Evolutionary conservation across 441 rosid species (phyloP).

Genomic region (Hura crepitans): DNA sequence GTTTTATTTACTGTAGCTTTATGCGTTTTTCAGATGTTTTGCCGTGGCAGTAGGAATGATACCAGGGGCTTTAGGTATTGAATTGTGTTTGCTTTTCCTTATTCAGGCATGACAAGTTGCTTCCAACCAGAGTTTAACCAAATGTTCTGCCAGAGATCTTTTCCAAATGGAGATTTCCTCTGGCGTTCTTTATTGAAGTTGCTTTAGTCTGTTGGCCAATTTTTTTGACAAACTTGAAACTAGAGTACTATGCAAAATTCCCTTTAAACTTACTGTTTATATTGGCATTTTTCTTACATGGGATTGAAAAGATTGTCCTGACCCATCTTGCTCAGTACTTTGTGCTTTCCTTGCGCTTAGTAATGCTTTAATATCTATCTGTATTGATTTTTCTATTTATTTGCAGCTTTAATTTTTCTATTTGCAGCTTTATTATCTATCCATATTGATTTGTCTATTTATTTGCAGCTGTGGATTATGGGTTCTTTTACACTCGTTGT

Average conservation of each 20-base stretch:
- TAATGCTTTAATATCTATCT: too few species aligned
- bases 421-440: background rate
- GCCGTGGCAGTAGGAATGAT: constrained; percentile 94
- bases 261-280: background rate
- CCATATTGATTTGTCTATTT: background rate
- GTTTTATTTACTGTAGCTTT: background rate
- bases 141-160: background rate
- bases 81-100: constrained; percentile 16
- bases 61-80: constrained; percentile 97
- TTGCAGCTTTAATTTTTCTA: constrained; percentile 77
- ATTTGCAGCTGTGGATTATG: constrained; percentile 91
- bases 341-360: too few species aligned
- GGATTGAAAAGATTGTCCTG: background rate
- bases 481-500: constrained; percentile 91
- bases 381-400: background rate
- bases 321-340: too few species aligned
- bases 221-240: background rate
- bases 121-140: background rate
- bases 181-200: background rate
- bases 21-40: constrained; percentile 69
- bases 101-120: constrained; percentile 2
- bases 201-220: background rate
- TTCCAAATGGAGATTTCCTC: background rate
- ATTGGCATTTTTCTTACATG: background rate
- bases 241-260: background rate